Evolutionary conservation across 225 moss, liverwort and hornwort species (phyloP), one percentile per base, ranked within the genome.

Genomic region (Sphagnum contortum): DNA sequence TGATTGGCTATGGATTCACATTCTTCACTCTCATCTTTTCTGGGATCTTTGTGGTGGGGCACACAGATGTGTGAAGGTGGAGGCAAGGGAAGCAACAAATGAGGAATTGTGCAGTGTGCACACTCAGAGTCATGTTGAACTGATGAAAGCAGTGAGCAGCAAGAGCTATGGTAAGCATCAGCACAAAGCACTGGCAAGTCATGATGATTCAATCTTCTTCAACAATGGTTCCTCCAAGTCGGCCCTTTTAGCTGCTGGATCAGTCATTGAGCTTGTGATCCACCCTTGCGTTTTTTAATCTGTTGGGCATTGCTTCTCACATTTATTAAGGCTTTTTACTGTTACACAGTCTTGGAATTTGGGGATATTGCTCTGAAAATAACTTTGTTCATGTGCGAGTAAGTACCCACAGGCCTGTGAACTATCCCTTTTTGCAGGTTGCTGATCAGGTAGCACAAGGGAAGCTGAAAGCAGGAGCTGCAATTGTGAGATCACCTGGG

Each of bases 121-220:
- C 66, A 59, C 76, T 46, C 64, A 68, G 63, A 69, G 66, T 65
- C 79, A 86, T 57, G 65, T 86, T 11, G 81, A 72, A 3, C 69
- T 63, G 49, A 86, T 86, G 79, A 75, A 74, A 52, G 55, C 69
- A 2, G 64, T 79, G 9, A 71, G 76, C 58, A 50, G 62, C 55
- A 29, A 29, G 29, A 29, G 29, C 29, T 79, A 74, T 63, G 85
- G 79, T 47, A 77, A 72, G 57, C 57, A 68, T 45, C 70, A 72
- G 54, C 66, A 76, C 48, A 65, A 73, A 49, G 3, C 69, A 14
- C 73, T 82, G 47, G 67, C 70, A 7, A 53, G 68, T 45, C 69
- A 69, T 45, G 82, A 82, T 69, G 73, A 79, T 53, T 86, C 86
- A 9, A 75, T 86, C 51, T 86, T 79, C 63, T 86, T 86, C 73